Evolutionary conservation across 179 eudicot genomes (phyloP), one percentile per base, ranked within the genome.

Genomic region (Spergularia azorica): DNA sequence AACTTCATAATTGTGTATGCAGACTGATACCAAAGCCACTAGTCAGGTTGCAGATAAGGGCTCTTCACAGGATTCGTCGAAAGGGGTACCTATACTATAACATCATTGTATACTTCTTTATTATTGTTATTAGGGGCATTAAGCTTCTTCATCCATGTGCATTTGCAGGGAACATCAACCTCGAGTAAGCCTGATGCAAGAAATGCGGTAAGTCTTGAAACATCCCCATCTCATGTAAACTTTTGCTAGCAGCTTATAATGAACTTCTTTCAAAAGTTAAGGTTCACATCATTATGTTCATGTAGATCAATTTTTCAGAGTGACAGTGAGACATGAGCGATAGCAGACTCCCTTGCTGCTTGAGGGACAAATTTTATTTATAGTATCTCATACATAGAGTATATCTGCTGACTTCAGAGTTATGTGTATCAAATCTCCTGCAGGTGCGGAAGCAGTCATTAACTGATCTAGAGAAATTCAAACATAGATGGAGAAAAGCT

Each of bases 401-500:
- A 17, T 10, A 20, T 6, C 0, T 32, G 48, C 32, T 26, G 32
- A 48, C 9, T 63, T 9, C 11, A 12, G 46, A 20, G 20, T 68
- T 50, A 46, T 12, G 16, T 56, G 52, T 41, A 66, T 32, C 64
- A 51, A 75, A 32, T 55, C 52, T 83, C 63, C 17, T 71, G 88
- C 89, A 89, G 92, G 90, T 90, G 71, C 70, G 88, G 52, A 83
- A 72, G 58, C 90, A 86, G 79, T 85, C 89, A 6, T 11, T 63
- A 20, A 70, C 63, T 10, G 95, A 90, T 77, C 78, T 87, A 77
- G 85, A 84, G 80, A 87, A 75, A 41, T 89, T 88, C 76, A 87
- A 87, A 83, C 83, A 70, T 55, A 82, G 89, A 79, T 90, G 95
- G 95, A 84, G 59, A 62, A 86, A 82, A 63, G 92, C 91, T 58